A percentile compares a stretch with the other conserved stretches of the same genome.
phyloP scores from a whole-genome alignment of 2,329 filamentous ascomycete species.

The Aureobasidium sp. region DNA sequence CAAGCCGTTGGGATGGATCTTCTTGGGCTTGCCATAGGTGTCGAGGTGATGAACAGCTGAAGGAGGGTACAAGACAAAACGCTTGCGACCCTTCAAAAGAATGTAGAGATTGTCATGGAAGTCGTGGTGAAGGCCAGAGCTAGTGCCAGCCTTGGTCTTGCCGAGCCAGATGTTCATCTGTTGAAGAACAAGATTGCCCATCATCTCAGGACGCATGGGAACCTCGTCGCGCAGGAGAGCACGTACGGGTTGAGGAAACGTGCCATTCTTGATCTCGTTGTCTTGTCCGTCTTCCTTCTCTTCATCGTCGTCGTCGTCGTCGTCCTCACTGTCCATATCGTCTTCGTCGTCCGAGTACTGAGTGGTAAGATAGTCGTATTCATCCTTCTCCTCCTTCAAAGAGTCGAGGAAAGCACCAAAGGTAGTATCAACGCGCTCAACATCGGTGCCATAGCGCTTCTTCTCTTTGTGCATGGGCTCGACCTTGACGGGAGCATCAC shows the following conservation, averaged over 20 bases:
- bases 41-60: neutral
- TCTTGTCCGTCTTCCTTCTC: neutral
- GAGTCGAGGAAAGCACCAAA: slow-evolving; percentile 12
- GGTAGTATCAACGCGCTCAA: neutral
- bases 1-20: slow-evolving; percentile 8
- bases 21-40: slow-evolving; percentile 1
- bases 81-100: slow-evolving; percentile 11
- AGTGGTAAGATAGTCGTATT: slow-evolving; percentile 11
- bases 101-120: slow-evolving; percentile 15
- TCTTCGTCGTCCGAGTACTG: slow-evolving; percentile 12
- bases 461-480: slow-evolving; percentile 14
- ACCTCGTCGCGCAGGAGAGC: slow-evolving; percentile 1
- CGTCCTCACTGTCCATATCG: neutral
- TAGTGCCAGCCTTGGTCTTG: slow-evolving; percentile 6
- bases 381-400: neutral
- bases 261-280: neutral
- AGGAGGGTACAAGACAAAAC: slow-evolving; percentile 10
- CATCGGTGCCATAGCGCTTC: slow-evolving; percentile 13
- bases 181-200: slow-evolving; percentile 14
- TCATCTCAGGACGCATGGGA: neutral
- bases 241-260: slow-evolving; percentile 10
- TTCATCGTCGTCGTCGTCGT: neutral
- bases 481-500: slow-evolving; percentile 8
- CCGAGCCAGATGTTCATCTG: slow-evolving; percentile 15
- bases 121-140: slow-evolving; percentile 12